Conservation (phyloP, 2,329 filamentous ascomycete genomes). For the Bimuria novae-zelandiae region DNA sequence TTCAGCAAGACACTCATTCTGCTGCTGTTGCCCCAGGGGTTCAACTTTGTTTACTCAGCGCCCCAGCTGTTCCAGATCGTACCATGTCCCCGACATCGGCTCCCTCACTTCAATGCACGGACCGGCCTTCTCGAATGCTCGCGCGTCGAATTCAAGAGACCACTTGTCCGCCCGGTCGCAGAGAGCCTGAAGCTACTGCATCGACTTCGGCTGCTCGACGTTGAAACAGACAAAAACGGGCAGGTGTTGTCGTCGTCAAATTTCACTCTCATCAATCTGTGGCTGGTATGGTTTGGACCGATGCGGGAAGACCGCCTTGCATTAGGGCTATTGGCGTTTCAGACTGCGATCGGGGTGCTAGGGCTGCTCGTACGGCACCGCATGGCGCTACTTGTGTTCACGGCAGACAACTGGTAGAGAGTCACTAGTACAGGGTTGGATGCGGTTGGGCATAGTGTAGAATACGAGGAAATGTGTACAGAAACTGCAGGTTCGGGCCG, state of each 20-base stretch:
- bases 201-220: constrained; percentile 67
- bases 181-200: constrained; percentile 70
- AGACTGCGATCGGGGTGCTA: constrained; percentile 74
- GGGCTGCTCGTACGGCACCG: constrained; percentile 85
- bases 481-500: constrained; percentile 1
- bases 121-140: constrained; percentile 87
- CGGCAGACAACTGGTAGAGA: constrained; percentile 72
- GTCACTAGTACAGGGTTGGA: constrained; percentile 2
- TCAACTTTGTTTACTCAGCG: constrained; percentile 93
- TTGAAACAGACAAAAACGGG: constrained; percentile 70
- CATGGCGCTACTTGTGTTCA: constrained; percentile 86
- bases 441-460: constrained; percentile 2
- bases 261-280: constrained; percentile 91
- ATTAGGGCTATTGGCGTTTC: constrained; percentile 77
- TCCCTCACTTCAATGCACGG: constrained; percentile 84
- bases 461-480: neutral
- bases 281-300: constrained; percentile 93
- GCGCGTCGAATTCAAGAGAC: constrained; percentile 73
- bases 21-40: constrained; percentile 88
- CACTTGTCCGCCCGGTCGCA: constrained; percentile 69
- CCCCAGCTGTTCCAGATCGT: constrained; percentile 90
- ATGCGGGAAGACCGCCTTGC: constrained; percentile 85
- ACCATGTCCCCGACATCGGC: constrained; percentile 88
- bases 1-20: constrained; percentile 96
- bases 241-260: constrained; percentile 81